Conservation (phyloP, 768 basidiomycete species). For the Cystofilobasidium macerans region DNA sequence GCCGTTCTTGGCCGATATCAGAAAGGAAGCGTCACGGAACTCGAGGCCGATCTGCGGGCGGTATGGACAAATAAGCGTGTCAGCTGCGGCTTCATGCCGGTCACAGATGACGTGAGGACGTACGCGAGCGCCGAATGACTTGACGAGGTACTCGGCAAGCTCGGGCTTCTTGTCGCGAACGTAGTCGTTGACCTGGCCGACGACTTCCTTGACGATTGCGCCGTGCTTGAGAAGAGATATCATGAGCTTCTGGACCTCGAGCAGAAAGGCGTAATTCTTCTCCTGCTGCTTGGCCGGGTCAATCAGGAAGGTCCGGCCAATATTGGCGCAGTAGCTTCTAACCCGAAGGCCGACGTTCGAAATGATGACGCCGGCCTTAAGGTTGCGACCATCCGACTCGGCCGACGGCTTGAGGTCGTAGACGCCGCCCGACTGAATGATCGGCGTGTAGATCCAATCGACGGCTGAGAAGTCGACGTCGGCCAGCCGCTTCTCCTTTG, state of each 20-base stretch:
- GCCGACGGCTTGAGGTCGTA: conserved; percentile 84
- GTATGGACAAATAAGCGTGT: neutral
- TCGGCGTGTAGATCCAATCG: conserved; percentile 89
- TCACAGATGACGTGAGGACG: conserved; percentile 32
- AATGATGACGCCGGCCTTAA: conserved; percentile 75
- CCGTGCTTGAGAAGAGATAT: conserved; percentile 69
- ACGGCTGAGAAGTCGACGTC: conserved; percentile 81
- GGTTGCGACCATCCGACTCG: conserved; percentile 68
- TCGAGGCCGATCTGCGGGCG: conserved; percentile 84
- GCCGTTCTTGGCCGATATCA: conserved; percentile 68
- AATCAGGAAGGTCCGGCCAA: conserved; percentile 89
- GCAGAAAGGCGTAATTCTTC: conserved; percentile 64
- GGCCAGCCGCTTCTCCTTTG: conserved; percentile 52
- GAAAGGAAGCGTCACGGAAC: conserved; percentile 77
- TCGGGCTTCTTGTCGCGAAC: conserved; percentile 69
- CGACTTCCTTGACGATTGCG: conserved; percentile 62
- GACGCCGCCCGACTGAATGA: conserved; percentile 85
- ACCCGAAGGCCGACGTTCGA: conserved; percentile 81
- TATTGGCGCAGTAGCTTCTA: conserved; percentile 82
- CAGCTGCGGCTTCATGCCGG: neutral
- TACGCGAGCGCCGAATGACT: conserved; percentile 82
- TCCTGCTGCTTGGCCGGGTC: conserved; percentile 93
- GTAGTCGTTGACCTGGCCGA: conserved; percentile 58
- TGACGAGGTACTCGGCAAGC: conserved; percentile 71
- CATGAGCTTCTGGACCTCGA: conserved; percentile 66